These are phyloP conservation scores for Colletotrichum caudatum DNA, from an alignment of 2,329 filamentous ascomycete species.

Conservation along the genomic window DNA sequence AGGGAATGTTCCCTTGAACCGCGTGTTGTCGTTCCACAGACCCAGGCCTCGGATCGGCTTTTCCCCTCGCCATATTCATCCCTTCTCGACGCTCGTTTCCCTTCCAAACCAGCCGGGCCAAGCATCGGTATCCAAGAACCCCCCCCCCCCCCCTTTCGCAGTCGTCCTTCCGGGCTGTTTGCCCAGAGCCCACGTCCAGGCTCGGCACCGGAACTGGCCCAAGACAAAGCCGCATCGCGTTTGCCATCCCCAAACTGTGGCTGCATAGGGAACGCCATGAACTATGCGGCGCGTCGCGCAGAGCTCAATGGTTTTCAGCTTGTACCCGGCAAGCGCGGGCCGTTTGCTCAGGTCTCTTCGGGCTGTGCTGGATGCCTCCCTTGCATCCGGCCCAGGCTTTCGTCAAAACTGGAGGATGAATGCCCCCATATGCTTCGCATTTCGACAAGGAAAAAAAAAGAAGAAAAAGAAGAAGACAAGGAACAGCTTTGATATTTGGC, in stretches of 20 bases:
- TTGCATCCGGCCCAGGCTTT: slow-evolving; percentile 19
- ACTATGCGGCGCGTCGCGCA: slow-evolving; percentile 16
- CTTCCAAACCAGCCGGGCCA: not conserved
- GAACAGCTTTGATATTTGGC: slow-evolving; percentile 14
- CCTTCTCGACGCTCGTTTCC: not conserved
- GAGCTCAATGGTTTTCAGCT: slow-evolving; percentile 12
- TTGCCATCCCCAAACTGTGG: not conserved
- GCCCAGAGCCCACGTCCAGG: no score
- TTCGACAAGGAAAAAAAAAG: not conserved
- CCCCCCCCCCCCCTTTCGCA: not conserved
- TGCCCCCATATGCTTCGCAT: slow-evolving; percentile 8
- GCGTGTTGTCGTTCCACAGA: not conserved
- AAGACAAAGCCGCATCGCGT: slow-evolving; percentile 10
- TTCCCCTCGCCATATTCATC: not conserved
- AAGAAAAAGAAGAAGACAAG: not conserved
- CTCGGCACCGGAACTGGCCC: slow-evolving; percentile 5
- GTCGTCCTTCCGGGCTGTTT: no score
- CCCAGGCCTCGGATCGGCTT: not conserved
- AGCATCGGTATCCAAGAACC: not conserved
- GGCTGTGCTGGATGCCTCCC: slow-evolving; percentile 5
- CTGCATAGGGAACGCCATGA: not conserved
- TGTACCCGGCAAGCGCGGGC: not conserved
- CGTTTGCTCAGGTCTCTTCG: slow-evolving; percentile 3
- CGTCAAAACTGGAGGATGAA: not conserved
- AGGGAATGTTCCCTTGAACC: no score